A percentile compares a stretch with the other conserved stretches of the same genome.
phyloP scores from a whole-genome alignment of 2,329 filamentous ascomycete species.

The Verruconis gallopava region DNA sequence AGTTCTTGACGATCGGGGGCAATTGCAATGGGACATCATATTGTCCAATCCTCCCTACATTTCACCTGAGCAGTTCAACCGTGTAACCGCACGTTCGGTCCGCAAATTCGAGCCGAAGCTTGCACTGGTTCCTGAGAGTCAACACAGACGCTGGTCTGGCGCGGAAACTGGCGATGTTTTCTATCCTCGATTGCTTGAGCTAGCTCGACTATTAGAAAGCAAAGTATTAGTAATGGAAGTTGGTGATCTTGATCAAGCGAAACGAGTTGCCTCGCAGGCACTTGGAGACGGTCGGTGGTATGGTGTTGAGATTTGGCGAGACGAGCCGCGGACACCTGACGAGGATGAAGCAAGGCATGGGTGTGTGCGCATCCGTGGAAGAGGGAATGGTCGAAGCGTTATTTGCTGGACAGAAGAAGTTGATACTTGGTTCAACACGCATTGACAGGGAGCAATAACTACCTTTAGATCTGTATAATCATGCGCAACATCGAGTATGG shows the following conservation, averaged over 20 bases:
- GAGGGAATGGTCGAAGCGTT: not conserved
- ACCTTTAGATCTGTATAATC: too few relatives aligned
- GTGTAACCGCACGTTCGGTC: conserved; percentile 57
- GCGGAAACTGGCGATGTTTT: conserved; percentile 41
- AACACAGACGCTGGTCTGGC: conserved; percentile 15
- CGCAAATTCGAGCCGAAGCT: conserved; percentile 67
- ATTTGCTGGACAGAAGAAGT: too few relatives aligned
- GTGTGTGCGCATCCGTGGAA: not conserved
- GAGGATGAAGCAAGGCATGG: not conserved
- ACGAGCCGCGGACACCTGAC: conserved; percentile 35
- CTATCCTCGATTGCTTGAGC: conserved; percentile 50
- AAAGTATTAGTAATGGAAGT: conserved; percentile 56
- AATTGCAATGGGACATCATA: conserved; percentile 45
- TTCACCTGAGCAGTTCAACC: conserved; percentile 48
- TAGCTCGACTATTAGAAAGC: conserved; percentile 38
- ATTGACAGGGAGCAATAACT: too few relatives aligned
- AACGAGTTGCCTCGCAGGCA: conserved; percentile 45
- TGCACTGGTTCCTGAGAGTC: conserved; percentile 55
- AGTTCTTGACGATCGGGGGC: not conserved
- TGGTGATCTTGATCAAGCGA: conserved; percentile 54
- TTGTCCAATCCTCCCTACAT: conserved; percentile 90
- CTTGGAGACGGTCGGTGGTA: conserved; percentile 21
- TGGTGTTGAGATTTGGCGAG: conserved; percentile 57
- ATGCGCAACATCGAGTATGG: too few relatives aligned
- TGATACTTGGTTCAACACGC: too few relatives aligned